Conservation (phyloP, 495 filamentous ascomycete genomes). For the Delitschia confertaspora region DNA sequence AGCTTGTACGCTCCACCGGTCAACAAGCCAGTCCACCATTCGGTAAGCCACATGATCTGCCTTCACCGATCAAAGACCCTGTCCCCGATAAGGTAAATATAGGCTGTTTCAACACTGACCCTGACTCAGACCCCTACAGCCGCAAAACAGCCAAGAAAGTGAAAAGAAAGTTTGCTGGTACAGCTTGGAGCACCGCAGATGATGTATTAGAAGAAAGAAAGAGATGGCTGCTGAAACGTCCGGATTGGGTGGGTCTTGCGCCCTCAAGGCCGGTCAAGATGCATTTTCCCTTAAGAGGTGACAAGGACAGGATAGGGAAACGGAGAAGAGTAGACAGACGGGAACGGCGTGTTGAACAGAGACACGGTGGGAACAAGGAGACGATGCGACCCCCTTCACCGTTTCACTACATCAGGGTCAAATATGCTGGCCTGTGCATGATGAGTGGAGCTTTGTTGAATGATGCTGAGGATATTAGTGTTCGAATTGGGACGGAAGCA, state of each 20-base stretch:
- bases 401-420: slow-evolving; percentile 6
- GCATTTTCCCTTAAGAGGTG: slow-evolving; percentile 17
- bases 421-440: slow-evolving; percentile 9
- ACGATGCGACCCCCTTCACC: neutral
- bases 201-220: slow-evolving; percentile 23
- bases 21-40: neutral
- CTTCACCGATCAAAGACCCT: neutral
- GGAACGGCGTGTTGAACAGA: neutral
- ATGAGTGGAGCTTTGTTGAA: slow-evolving; percentile 21
- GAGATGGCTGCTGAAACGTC: slow-evolving; percentile 25
- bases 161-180: slow-evolving; percentile 5
- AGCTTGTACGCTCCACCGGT: neutral
- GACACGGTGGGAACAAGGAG: neutral
- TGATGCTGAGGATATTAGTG: slow-evolving; percentile 20
- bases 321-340: slow-evolving; percentile 30
- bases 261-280: slow-evolving; percentile 26
- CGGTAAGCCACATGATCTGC: neutral
- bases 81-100: neutral
- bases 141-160: slow-evolving; percentile 2
- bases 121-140: neutral
- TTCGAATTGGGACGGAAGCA: slow-evolving; percentile 33
- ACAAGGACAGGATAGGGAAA: slow-evolving; percentile 32
- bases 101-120: neutral
- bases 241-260: slow-evolving; percentile 32
- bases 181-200: slow-evolving; percentile 2